Evolutionary conservation across 306 rosid species (phyloP).

Genomic region (Corylus heterophylla): DNA sequence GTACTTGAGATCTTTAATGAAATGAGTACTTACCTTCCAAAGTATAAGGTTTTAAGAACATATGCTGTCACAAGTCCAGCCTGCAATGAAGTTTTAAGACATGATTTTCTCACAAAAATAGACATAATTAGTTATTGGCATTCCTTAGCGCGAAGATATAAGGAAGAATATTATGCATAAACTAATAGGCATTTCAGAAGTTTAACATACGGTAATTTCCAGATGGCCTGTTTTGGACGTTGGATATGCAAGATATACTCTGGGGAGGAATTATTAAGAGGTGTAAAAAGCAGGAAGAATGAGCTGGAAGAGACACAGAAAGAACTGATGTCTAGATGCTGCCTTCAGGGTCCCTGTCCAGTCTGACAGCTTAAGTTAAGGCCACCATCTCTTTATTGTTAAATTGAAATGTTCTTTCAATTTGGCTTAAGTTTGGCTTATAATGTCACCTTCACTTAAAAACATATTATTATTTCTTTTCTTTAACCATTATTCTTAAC

Average conservation of each 20-base stretch:
- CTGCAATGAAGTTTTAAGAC: conserved; percentile 33
- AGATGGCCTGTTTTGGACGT: neutral
- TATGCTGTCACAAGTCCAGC: conserved; percentile 77
- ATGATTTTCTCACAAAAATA: neutral
- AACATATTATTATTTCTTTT: too few species aligned
- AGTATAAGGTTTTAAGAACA: conserved; percentile 63
- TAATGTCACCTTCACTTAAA: neutral
- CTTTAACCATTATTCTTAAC: neutral
- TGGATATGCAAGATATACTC: neutral
- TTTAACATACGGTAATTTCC: neutral
- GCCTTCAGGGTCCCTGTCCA: too few species aligned
- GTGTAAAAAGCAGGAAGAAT: neutral
- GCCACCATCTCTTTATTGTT: neutral
- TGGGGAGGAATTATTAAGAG: neutral
- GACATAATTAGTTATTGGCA: neutral
- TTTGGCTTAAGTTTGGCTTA: neutral
- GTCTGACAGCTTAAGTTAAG: neutral
- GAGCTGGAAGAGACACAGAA: neutral
- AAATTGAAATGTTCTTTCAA: neutral
- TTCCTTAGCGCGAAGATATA: too few species aligned
- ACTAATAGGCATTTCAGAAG: neutral
- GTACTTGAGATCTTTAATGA: neutral
- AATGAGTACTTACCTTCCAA: conserved; percentile 57
- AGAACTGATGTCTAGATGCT: too few species aligned
- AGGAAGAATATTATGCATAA: neutral